Percentiles rank a stretch among this genome's conserved stretches.
Evolutionary conservation across 1,284 basidiomycete genomes (phyloP).

Genomic region (Volvariella surrecta): DNA sequence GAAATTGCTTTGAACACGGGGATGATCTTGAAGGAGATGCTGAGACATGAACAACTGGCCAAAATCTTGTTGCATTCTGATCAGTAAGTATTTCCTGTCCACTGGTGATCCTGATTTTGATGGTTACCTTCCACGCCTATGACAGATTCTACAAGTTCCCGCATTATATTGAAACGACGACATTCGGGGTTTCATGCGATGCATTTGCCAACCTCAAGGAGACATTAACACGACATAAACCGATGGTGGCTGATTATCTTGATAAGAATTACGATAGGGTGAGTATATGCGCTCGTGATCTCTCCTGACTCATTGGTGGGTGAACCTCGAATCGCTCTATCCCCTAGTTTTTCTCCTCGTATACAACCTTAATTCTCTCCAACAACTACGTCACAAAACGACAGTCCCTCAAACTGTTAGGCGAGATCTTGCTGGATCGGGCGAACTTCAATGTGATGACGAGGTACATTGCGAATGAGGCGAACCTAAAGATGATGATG

Average conservation of each 20-base stretch:
- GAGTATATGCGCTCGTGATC: slow-evolving; percentile 19
- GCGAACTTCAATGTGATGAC: slow-evolving; percentile 99
- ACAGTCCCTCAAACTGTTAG: slow-evolving; percentile 95
- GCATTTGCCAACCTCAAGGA: slow-evolving; percentile 97
- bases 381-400: slow-evolving; percentile 99
- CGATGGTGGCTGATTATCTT: slow-evolving; percentile 94
- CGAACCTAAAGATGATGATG: slow-evolving; percentile 99
- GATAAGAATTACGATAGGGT: slow-evolving; percentile 96
- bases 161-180: slow-evolving; percentile 94
- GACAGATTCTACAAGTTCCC: slow-evolving; percentile 93
- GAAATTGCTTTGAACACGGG: slow-evolving; percentile 97
- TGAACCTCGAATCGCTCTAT: slow-evolving; percentile 7
- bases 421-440: slow-evolving; percentile 95
- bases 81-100: slow-evolving; percentile 66
- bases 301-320: slow-evolving; percentile 2
- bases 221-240: slow-evolving; percentile 90
- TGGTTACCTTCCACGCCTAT: slow-evolving; percentile 9
- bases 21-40: slow-evolving; percentile 97
- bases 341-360: slow-evolving; percentile 87
- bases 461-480: slow-evolving; percentile 87
- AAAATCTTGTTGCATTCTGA: slow-evolving; percentile 91
- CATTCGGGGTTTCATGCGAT: slow-evolving; percentile 97
- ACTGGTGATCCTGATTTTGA: slow-evolving; percentile 4
- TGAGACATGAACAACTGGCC: slow-evolving; percentile 86
- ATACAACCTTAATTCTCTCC: slow-evolving; percentile 87